Evolutionary conservation across 768 basidiomycete species (phyloP).

Genomic region (Amylocystis lapponica): DNA sequence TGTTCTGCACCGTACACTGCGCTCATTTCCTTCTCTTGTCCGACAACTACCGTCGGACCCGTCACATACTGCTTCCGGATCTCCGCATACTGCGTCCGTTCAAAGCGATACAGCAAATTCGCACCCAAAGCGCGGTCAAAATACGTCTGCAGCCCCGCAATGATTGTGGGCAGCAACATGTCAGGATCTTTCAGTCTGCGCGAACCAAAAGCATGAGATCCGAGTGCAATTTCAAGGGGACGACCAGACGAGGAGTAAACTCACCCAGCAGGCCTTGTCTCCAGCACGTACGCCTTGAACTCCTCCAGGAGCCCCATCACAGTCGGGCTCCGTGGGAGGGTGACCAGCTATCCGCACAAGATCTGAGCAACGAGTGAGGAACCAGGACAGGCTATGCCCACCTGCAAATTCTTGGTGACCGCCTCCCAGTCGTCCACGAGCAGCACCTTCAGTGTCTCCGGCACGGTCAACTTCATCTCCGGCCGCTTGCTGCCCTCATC

Average conservation of each 20-base stretch:
- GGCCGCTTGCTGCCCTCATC: conserved; percentile 76
- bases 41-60: conserved; percentile 60
- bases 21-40: conserved; percentile 81
- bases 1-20: conserved; percentile 93
- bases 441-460: conserved; percentile 82
- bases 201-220: background rate
- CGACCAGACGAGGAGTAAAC: background rate
- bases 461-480: conserved; percentile 87
- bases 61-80: conserved; percentile 70
- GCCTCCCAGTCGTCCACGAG: conserved; percentile 98
- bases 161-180: conserved; percentile 70
- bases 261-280: conserved; percentile 35
- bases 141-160: conserved; percentile 82
- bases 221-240: background rate
- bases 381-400: conserved; percentile 20
- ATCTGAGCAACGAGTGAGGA: background rate
- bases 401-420: conserved; percentile 92
- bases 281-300: conserved; percentile 62
- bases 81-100: conserved; percentile 87
- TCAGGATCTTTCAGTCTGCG: conserved; percentile 62
- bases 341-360: conserved; percentile 59
- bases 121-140: conserved; percentile 90
- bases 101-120: conserved; percentile 90
- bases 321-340: conserved; percentile 73
- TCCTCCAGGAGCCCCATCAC: conserved; percentile 73